A percentile compares a stretch with the other conserved stretches of the same genome.
phyloP scores from a whole-genome alignment of 345 rosid genomes.

The Theobroma cacao region DNA sequence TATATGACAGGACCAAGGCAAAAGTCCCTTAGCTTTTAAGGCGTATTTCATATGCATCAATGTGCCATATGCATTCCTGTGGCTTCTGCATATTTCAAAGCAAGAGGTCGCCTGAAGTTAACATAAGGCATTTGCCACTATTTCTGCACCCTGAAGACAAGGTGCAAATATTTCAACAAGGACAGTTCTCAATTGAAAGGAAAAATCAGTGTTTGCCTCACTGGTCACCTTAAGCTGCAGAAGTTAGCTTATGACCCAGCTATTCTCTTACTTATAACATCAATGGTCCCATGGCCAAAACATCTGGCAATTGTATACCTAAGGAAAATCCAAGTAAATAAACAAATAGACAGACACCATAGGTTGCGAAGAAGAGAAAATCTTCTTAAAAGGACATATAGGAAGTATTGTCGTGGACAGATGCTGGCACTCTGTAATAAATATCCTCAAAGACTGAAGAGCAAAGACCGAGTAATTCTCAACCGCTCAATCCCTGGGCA shows the following conservation, averaged over 20 bases:
- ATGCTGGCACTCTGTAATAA: background rate
- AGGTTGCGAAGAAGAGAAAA: background rate
- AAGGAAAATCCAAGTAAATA: background rate
- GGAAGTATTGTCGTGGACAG: background rate
- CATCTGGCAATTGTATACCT: background rate
- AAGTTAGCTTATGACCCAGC: background rate
- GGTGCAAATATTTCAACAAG: background rate
- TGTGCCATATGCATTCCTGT: background rate
- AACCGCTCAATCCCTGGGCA: background rate
- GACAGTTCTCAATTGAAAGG: background rate
- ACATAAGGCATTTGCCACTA: background rate
- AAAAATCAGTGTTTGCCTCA: background rate
- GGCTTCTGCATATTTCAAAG: background rate
- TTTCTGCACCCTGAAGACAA: background rate
- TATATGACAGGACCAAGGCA: too few species aligned
- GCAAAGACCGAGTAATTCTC: background rate
- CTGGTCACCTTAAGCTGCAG: conserved; percentile 1
- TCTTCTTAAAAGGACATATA: background rate
- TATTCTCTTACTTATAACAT: background rate
- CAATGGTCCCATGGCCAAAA: conserved; percentile 11
- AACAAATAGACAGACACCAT: background rate
- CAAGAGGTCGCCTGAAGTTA: background rate
- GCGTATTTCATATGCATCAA: background rate
- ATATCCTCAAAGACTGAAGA: background rate
- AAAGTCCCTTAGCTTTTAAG: background rate